Base-by-base conservation (phyloP, 2,329 filamentous ascomycete genomes). In the Xylariaceae sp. region DNA sequence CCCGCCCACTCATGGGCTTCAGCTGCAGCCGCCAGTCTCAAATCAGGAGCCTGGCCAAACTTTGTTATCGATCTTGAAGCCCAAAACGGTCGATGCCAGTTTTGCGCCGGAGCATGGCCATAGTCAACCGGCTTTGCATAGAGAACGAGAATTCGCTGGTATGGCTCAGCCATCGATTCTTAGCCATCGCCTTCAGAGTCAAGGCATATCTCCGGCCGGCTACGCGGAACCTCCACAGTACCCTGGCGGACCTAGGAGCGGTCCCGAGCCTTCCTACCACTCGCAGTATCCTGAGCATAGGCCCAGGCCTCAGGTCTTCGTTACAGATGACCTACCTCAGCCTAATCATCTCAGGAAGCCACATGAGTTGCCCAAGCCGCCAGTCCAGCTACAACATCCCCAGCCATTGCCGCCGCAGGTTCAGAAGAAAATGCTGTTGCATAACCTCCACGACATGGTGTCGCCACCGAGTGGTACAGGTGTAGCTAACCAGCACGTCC, bases 331-430 rank as follows among this genome's bases (percentile, higher is more conserved):
- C 51, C 37, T 66, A 6, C 42, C 53, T 45, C 62, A 63, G 9
- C 56, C 56, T n/a, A 49, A 59, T 13, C 55, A 58, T 7, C 53
- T 63, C 23, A 30, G 23, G 54, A 39, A 64, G 45, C 55, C 61
- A 55, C 66, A 62, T 23, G 74, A 77, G 55, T 66, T 59, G 64
- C 70, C 58, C 53, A 72, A 59, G 57, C 71, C 64, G 30, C 67
- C 72, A 1, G 60, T 74, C 2, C 73, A 71, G n/a, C 67, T 75
- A 5, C 59, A 76, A 9, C 76, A 78, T 56, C 80, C 80, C 0
- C 81, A 83, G 56, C 79, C 81, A 8, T 70, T 82, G 9, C 82
- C 82, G 34, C 82, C 81, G 5, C 80, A 83, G 51, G 80, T 83
- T 1, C 82, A 84, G 60, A 78, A 79, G 62, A 77, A 78, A 5